These are phyloP conservation scores for Colletotrichum sp. DNA, from an alignment of 2,329 filamentous ascomycete species.

Conservation along the genomic window DNA sequence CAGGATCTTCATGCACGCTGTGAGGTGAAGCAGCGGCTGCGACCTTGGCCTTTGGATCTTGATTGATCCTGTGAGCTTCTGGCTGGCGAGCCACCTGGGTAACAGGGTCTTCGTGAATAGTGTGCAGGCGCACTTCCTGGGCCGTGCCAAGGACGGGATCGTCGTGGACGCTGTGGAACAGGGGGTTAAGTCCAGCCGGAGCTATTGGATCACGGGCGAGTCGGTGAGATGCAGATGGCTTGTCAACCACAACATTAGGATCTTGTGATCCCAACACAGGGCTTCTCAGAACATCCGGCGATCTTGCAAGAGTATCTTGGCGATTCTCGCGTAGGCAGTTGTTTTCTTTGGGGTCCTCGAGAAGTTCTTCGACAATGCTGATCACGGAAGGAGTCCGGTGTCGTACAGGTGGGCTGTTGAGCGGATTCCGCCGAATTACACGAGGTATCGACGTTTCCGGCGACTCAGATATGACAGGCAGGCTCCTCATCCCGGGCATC, in stretches of 20 bases:
- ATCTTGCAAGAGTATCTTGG: slow-evolving; percentile 8
- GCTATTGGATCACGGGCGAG: neutral
- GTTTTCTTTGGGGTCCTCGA: neutral
- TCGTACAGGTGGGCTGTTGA: neutral
- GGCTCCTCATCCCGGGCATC: neutral
- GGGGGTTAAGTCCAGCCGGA: neutral
- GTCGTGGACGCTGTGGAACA: neutral
- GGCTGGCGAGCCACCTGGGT: neutral
- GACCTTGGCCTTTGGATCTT: neutral
- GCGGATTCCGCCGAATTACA: neutral
- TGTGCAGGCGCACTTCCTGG: slow-evolving; percentile 1
- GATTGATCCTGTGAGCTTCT: neutral
- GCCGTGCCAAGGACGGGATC: slow-evolving; percentile 2
- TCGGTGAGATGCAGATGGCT: neutral
- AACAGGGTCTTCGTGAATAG: neutral
- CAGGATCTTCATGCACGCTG: neutral
- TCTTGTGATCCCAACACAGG: neutral
- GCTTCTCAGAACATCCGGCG: slow-evolving; percentile 1
- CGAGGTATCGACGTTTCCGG: neutral
- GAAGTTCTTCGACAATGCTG: neutral
- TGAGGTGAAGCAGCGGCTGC: neutral
- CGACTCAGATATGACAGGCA: neutral
- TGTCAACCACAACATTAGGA: neutral
- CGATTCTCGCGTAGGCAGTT: neutral
- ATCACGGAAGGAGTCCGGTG: neutral